These are phyloP conservation scores for Aspergillus coremiiformis DNA, from an alignment of 495 filamentous ascomycete species.

Conservation along the genomic window DNA sequence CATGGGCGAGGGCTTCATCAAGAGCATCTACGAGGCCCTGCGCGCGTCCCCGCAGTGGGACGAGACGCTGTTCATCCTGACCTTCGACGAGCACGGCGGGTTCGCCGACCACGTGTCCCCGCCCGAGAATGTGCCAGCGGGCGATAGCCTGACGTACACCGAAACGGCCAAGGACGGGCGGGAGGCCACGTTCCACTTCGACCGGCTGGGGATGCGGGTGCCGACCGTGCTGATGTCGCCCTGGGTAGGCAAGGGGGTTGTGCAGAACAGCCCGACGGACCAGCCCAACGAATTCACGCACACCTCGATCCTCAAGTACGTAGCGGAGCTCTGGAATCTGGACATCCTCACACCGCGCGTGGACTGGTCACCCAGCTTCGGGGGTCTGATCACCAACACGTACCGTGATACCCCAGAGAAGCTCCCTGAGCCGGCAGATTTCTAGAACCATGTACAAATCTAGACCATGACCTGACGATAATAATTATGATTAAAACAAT, in stretches of 20 bases:
- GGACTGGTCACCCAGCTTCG: slow-evolving; percentile 38
- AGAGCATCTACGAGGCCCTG: slow-evolving; percentile 44
- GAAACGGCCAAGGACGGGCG: slow-evolving; percentile 34
- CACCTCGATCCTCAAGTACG: slow-evolving; percentile 38
- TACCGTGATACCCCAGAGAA: slow-evolving; percentile 25
- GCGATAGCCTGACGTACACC: slow-evolving; percentile 37
- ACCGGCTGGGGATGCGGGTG: slow-evolving; percentile 44
- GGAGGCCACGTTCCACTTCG: slow-evolving; percentile 41
- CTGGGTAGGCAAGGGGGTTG: slow-evolving; percentile 37
- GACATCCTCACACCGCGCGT: slow-evolving; percentile 36
- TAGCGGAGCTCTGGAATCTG: slow-evolving; percentile 38
- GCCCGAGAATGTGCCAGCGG: slow-evolving; percentile 35
- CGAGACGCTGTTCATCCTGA: slow-evolving; percentile 42
- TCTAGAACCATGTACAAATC: background rate
- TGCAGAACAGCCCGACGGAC: slow-evolving; percentile 31
- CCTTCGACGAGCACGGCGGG: slow-evolving; percentile 45
- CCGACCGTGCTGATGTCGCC: slow-evolving; percentile 46
- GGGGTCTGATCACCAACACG: slow-evolving; percentile 24
- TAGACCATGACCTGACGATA: background rate
- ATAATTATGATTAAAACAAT: too few species aligned
- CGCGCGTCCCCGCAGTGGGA: slow-evolving; percentile 44
- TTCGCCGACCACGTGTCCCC: slow-evolving; percentile 45
- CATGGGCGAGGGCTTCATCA: slow-evolving; percentile 43
- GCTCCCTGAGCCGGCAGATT: slow-evolving; percentile 22
- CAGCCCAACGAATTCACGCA: slow-evolving; percentile 35